phyloP scores from a whole-genome alignment of 2,329 filamentous ascomycete species.

The Penicillium fuscoglaucum region DNA sequence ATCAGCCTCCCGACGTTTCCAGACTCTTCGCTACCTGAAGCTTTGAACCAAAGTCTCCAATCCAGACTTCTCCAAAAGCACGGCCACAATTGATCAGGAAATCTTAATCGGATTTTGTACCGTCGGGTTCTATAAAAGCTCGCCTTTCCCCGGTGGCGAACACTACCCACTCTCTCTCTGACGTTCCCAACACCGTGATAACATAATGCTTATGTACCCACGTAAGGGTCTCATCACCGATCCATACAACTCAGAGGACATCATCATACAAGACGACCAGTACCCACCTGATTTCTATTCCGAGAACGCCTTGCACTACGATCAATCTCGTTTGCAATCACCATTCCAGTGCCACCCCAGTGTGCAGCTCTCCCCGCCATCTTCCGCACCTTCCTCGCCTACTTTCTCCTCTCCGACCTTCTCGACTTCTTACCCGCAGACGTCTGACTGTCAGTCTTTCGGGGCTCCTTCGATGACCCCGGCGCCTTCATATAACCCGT shows the following conservation, averaged over 20 bases:
- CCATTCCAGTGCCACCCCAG: constrained; percentile 38
- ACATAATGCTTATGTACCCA: constrained; percentile 45
- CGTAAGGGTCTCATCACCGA: constrained; percentile 47
- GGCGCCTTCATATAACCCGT: constrained; percentile 40
- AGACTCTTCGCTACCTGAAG: constrained; percentile 29
- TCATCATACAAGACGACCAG: constrained; percentile 44
- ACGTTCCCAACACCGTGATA: constrained; percentile 31
- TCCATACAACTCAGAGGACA: constrained; percentile 35
- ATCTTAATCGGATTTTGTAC: constrained; percentile 30
- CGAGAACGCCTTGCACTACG: constrained; percentile 29
- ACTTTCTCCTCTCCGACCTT: constrained; percentile 35
- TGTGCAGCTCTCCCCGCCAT: constrained; percentile 38
- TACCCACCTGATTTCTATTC: constrained; percentile 34
- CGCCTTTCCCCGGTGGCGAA: constrained; percentile 34
- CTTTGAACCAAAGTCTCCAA: constrained; percentile 9
- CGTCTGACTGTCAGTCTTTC: constrained; percentile 32
- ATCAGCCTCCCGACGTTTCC: constrained; percentile 32
- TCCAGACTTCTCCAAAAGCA: constrained; percentile 12
- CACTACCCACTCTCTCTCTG: constrained; percentile 23
- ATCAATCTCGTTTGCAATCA: constrained; percentile 33
- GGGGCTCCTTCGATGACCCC: constrained; percentile 46
- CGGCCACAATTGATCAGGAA: constrained; percentile 24
- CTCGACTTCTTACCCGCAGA: constrained; percentile 28
- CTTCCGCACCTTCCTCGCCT: constrained; percentile 39
- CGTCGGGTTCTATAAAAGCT: constrained; percentile 31